Percentiles rank a stretch among this genome's conserved stretches.
Conservation (phyloP, 2,329 filamentous ascomycete species). For the Alternaria gaisen region DNA sequence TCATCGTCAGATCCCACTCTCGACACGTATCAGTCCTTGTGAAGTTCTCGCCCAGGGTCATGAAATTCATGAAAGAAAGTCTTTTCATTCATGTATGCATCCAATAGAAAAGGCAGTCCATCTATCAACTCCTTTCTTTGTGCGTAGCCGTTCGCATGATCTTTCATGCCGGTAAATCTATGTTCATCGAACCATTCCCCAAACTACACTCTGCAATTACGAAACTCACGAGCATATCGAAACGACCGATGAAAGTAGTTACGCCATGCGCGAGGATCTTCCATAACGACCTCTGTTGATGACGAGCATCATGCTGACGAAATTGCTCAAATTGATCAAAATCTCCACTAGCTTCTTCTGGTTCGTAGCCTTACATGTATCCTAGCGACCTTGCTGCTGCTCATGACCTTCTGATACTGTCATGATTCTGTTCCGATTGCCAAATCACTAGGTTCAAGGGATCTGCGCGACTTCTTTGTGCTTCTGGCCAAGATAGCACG, state of each 20-base stretch:
- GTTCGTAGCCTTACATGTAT: not conserved
- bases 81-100: not conserved
- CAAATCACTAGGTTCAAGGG: not conserved
- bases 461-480: constrained; percentile 1
- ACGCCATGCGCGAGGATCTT: not conserved
- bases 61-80: not conserved
- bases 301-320: not conserved
- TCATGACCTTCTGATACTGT: not conserved
- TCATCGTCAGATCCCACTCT: not conserved
- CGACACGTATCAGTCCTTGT: not conserved
- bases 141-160: not conserved
- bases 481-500: not conserved
- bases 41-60: not conserved
- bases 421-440: not conserved
- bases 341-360: not conserved
- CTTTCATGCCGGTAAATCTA: not conserved
- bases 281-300: not conserved
- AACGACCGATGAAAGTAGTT: not conserved
- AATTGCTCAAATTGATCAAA: not conserved
- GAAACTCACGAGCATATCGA: not conserved
- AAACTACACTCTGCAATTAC: not conserved
- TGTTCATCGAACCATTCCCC: not conserved
- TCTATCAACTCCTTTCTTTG: not conserved
- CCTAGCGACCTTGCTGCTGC: not conserved
- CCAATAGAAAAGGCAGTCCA: not conserved